phyloP scores from a whole-genome alignment of 2,329 filamentous ascomycete species.

The Aspergillus niger region DNA sequence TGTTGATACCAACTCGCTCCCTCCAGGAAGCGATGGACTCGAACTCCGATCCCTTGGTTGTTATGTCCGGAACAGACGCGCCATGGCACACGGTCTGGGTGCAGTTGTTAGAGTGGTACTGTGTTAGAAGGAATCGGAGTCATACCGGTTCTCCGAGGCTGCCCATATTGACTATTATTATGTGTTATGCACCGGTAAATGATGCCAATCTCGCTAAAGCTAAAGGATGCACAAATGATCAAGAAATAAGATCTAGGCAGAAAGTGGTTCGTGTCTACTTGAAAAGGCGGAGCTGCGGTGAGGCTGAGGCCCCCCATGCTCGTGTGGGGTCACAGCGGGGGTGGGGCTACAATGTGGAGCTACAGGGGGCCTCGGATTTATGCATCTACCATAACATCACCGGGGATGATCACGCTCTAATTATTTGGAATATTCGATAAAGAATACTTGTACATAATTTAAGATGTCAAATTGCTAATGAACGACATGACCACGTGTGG shows the following conservation, averaged over 20 bases:
- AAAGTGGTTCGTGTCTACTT: neutral
- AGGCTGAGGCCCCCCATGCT: neutral
- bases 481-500: no score
- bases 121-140: neutral
- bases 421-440: no score
- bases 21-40: conserved; percentile 24
- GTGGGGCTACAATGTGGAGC: neutral
- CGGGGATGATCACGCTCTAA: no score
- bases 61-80: conserved; percentile 20
- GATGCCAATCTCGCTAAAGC: neutral
- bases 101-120: neutral
- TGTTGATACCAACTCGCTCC: conserved; percentile 40
- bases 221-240: no score
- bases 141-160: neutral
- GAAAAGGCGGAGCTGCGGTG: neutral
- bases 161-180: neutral
- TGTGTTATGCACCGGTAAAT: neutral
- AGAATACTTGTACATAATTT: no score
- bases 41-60: conserved; percentile 20
- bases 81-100: conserved; percentile 8
- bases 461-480: no score
- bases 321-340: neutral
- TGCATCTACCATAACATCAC: no score
- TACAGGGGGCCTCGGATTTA: neutral
- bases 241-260: neutral